Evolutionary conservation across 371 early-diverging fungal species (phyloP).

Genomic region (Catenaria anguillulae): DNA sequence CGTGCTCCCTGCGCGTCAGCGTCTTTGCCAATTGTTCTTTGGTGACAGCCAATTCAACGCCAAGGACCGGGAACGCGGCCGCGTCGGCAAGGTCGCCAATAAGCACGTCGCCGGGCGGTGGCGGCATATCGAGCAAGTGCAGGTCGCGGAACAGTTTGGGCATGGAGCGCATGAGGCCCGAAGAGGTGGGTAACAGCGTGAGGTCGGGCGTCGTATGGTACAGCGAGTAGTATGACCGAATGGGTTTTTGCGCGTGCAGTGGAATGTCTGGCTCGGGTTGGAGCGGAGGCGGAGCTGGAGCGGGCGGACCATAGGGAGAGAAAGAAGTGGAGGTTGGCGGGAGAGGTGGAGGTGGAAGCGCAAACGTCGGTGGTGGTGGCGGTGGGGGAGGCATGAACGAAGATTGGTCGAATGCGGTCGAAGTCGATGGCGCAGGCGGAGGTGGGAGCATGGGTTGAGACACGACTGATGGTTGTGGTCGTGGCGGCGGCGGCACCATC

Average conservation of each 20-base stretch:
- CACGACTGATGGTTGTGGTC: background rate
- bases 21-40: background rate
- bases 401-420: too few species aligned
- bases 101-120: background rate
- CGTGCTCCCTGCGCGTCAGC: too few species aligned
- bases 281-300: background rate
- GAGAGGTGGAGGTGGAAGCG: background rate
- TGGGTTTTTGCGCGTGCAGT: background rate
- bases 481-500: background rate
- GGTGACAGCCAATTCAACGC: background rate
- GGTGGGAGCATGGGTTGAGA: too few species aligned
- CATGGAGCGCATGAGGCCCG: background rate
- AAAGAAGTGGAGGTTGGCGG: too few species aligned
- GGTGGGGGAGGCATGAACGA: background rate
- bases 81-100: background rate
- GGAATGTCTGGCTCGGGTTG: too few species aligned
- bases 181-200: background rate
- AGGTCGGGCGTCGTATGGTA: slow-evolving; percentile 4
- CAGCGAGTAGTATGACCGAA: background rate
- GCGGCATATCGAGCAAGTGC: background rate
- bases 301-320: background rate
- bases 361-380: background rate
- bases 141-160: background rate
- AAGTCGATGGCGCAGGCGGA: too few species aligned
- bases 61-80: background rate